A percentile compares a stretch with the other conserved stretches of the same genome.
These are phyloP conservation scores for Rheum nobile DNA, from an alignment of 148 eudicot genomes.

Conservation along the genomic window DNA sequence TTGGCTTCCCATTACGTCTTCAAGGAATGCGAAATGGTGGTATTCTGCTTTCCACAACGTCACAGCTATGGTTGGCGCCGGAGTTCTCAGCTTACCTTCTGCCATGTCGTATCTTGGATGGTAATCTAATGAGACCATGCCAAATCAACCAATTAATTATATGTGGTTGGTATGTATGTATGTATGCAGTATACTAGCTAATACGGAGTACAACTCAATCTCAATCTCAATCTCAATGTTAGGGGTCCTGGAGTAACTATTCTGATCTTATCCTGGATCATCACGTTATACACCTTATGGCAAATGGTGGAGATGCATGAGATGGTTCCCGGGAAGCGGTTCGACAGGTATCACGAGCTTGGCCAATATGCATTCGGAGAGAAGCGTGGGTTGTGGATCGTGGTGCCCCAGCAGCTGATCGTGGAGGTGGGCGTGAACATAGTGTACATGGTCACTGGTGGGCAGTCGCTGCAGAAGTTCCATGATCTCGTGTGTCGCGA, in stretches of 20 bases:
- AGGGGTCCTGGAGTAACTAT: slow-evolving; percentile 36
- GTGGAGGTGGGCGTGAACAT: slow-evolving; percentile 14
- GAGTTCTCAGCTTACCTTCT: neutral
- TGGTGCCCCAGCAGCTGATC: slow-evolving; percentile 16
- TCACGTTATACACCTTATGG: slow-evolving; percentile 34
- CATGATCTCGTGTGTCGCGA: slow-evolving; percentile 21
- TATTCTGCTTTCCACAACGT: neutral
- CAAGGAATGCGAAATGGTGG: slow-evolving; percentile 6
- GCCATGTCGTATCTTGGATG: neutral
- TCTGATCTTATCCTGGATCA: slow-evolving; percentile 27
- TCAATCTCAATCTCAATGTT: too few species aligned
- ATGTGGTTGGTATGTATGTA: too few species aligned
- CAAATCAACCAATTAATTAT: too few species aligned
- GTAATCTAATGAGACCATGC: too few species aligned
- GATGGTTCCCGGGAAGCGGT: slow-evolving; percentile 29
- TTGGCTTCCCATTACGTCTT: neutral
- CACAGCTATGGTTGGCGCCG: neutral
- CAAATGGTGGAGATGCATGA: slow-evolving; percentile 44
- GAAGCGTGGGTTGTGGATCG: slow-evolving; percentile 16
- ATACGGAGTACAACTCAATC: too few species aligned
- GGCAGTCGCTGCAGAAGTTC: slow-evolving; percentile 28
- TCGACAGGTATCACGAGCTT: slow-evolving; percentile 31
- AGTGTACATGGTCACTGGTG: slow-evolving; percentile 21
- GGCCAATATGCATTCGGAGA: slow-evolving; percentile 30
- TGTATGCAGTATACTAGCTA: too few species aligned